A percentile compares a stretch with the other conserved stretches of the same genome.
These are phyloP conservation scores for Claviceps maximensis DNA, from an alignment of 2,329 filamentous ascomycete genomes.

Conservation along the genomic window DNA sequence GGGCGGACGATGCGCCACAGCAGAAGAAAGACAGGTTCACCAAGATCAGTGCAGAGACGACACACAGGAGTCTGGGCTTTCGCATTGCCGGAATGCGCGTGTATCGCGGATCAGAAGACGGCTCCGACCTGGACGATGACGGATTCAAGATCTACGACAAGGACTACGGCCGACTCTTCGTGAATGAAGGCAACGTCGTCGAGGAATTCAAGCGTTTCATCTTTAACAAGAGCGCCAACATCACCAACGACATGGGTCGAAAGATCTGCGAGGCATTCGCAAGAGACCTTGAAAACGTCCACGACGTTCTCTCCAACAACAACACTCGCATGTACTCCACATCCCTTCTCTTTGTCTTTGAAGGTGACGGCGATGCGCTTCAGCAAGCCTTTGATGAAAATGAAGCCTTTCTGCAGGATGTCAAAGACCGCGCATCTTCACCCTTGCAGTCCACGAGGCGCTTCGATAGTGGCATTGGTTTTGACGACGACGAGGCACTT, in stretches of 20 bases:
- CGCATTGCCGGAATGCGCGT: constrained; percentile 53
- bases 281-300: constrained; percentile 37
- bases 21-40: constrained; percentile 49
- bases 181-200: constrained; percentile 40
- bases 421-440: constrained; percentile 19
- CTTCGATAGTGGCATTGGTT: constrained; percentile 42
- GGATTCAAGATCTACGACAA: constrained; percentile 50
- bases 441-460: constrained; percentile 27
- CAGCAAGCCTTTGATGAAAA: constrained; percentile 40
- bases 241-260: constrained; percentile 44
- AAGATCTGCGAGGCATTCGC: constrained; percentile 41
- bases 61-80: constrained; percentile 47
- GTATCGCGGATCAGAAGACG: constrained; percentile 42
- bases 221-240: constrained; percentile 43
- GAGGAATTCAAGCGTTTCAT: constrained; percentile 43
- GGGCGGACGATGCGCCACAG: constrained; percentile 58
- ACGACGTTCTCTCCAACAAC: constrained; percentile 38
- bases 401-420: constrained; percentile 37
- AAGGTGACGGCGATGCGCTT: constrained; percentile 46
- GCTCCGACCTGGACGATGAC: constrained; percentile 36
- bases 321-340: constrained; percentile 53
- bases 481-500: constrained; percentile 25
- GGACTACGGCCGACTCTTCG: constrained; percentile 41
- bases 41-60: constrained; percentile 44
- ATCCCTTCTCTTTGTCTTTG: constrained; percentile 50